phyloP scores from a whole-genome alignment of 345 rosid species.

The Aethionema arabicum region DNA sequence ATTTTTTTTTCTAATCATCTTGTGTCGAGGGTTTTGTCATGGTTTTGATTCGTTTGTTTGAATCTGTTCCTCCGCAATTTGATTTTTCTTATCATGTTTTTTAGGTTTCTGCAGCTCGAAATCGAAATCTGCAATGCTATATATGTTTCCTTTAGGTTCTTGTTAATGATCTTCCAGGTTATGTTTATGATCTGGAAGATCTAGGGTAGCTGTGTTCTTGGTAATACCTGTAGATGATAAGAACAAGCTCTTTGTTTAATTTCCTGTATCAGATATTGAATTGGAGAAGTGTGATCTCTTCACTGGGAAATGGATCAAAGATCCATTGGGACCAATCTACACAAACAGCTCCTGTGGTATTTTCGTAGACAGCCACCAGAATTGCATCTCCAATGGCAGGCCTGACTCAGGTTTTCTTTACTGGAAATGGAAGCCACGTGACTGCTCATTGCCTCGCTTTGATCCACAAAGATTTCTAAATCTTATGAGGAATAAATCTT shows the following conservation, averaged over 20 bases:
- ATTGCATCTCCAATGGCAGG: conserved; percentile 86
- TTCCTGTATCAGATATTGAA: conserved; percentile 30
- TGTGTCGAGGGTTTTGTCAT: not conserved
- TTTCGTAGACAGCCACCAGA: conserved; percentile 69
- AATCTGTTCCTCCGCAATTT: not conserved
- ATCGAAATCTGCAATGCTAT: too few relatives aligned
- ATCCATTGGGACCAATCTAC: conserved; percentile 58
- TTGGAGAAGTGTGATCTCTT: conserved; percentile 75
- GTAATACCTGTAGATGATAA: not conserved
- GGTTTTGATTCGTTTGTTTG: conserved; percentile 13
- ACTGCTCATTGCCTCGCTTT: conserved; percentile 69
- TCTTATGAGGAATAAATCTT: conserved; percentile 71
- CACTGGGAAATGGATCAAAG: conserved; percentile 79
- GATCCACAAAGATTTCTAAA: conserved; percentile 60
- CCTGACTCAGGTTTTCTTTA: conserved; percentile 76
- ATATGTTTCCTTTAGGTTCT: too few relatives aligned
- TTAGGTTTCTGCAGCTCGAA: too few relatives aligned
- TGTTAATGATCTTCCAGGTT: conserved; percentile 6
- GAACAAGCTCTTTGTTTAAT: conserved; percentile 6
- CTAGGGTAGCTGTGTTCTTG: not conserved
- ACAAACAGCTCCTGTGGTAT: conserved; percentile 28
- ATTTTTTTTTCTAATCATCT: too few relatives aligned
- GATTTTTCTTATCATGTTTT: not conserved
- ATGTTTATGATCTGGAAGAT: not conserved
- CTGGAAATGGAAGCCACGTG: conserved; percentile 88